These are phyloP conservation scores for Candida yuanshanica DNA, from an alignment of 805 yeast species.

Conservation along the genomic window DNA sequence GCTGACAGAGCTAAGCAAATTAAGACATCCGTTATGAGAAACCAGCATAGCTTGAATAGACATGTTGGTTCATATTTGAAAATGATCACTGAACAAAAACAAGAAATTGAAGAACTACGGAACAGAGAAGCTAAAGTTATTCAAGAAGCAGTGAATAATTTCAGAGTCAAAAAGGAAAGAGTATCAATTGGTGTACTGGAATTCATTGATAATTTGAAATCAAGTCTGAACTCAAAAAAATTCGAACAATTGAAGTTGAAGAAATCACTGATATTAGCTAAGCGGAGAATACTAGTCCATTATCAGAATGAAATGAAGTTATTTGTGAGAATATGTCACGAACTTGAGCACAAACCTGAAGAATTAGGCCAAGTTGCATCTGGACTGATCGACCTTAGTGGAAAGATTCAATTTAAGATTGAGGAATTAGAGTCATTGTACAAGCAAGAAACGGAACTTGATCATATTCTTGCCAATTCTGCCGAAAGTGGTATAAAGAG, in stretches of 20 bases:
- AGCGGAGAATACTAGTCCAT: slow-evolving; percentile 35
- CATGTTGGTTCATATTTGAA: slow-evolving; percentile 82
- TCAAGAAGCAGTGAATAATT: slow-evolving; percentile 31
- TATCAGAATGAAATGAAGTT: slow-evolving; percentile 34
- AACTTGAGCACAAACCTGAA: slow-evolving; percentile 19
- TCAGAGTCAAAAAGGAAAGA: slow-evolving; percentile 30
- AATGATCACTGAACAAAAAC: slow-evolving; percentile 77
- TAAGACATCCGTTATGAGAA: slow-evolving; percentile 70
- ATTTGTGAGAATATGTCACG: slow-evolving; percentile 18
- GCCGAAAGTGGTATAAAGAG: slow-evolving; percentile 39
- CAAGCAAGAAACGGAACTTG: slow-evolving; percentile 44
- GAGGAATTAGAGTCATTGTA: slow-evolving; percentile 46
- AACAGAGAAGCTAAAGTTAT: slow-evolving; percentile 43
- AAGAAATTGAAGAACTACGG: slow-evolving; percentile 65
- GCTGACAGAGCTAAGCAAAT: slow-evolving; percentile 91
- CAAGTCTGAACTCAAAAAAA: slow-evolving; percentile 36
- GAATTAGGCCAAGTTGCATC: slow-evolving; percentile 20
- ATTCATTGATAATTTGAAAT: slow-evolving; percentile 35
- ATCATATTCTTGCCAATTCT: slow-evolving; percentile 42
- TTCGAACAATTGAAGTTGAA: slow-evolving; percentile 40
- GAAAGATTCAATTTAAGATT: slow-evolving; percentile 40
- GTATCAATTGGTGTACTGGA: slow-evolving; percentile 36
- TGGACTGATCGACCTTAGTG: slow-evolving; percentile 29
- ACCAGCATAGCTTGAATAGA: slow-evolving; percentile 68
- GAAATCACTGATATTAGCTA: slow-evolving; percentile 31